Evolutionary conservation across 148 eudicot genomes (phyloP), one percentile per base, ranked within the genome.

Genomic region (Rheum nobile): DNA sequence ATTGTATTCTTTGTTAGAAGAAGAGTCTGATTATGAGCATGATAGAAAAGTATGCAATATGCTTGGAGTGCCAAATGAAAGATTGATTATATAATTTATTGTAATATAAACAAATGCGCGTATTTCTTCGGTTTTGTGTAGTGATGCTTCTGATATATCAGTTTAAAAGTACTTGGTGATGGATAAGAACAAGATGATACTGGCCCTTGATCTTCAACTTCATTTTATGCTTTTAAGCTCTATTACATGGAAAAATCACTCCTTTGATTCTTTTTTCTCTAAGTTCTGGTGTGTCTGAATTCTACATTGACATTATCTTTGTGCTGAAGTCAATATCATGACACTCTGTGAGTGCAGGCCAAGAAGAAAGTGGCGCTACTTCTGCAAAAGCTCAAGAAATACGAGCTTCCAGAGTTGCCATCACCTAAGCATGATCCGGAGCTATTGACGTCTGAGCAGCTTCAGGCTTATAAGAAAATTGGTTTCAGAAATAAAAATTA

Each of bases 341-440:
- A 12, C 32, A 16, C 39, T 72, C 22, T 24, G 75, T 77, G 75
- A 24, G 34, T 83, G 76, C 86, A 96, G 99, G 99, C 97, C 46
- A 96, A 96, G 86, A 96, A 90, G 85, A 96, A 96, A 75, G 97
- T 92, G 67, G 97, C 97, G 39, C 86, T 96, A 74, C 97, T 96
- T 78, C 80, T 96, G 37, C 99, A 96, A 73, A 96, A 92, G 91
- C 91, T 96, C 71, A 92, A 92, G 83, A 96, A 96, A 76, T 96
- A 96, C 47, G 99, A 96, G 75, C 85, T 96, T 47, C 99, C 99
- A 14, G 99, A 96, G 82, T 80, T 96, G 72, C 99, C 99, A 65
- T 76, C 90, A 77, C 86, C 99, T 42, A 81, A 88, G 67, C 99
- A 96, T 81, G 99, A 96, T 84, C 99, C 97, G 19, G 99, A 96